Evolutionary conservation across 768 basidiomycete species (phyloP).

Genomic region (Chalciporus sphaerocephalus): DNA sequence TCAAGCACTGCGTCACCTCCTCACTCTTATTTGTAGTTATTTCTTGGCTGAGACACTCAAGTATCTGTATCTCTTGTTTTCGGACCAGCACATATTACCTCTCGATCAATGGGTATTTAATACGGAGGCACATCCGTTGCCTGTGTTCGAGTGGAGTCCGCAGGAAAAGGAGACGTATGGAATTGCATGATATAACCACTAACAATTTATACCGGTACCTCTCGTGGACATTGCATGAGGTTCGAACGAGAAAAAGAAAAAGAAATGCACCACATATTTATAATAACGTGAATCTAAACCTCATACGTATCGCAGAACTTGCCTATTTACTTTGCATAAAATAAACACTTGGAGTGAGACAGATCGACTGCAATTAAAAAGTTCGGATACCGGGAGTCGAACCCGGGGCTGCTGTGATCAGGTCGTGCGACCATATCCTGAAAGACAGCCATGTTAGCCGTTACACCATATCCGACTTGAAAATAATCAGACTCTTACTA

Average conservation of each 20-base stretch:
- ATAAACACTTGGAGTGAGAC: too few species aligned
- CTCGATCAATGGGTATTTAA: conserved; percentile 58
- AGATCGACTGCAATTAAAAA: neutral
- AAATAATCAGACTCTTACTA: too few species aligned
- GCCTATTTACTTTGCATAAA: too few species aligned
- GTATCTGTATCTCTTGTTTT: conserved; percentile 69
- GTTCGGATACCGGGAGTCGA: conserved; percentile 36
- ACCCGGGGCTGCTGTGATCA: conserved; percentile 35
- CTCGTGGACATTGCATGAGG: too few species aligned
- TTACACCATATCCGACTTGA: conserved; percentile 33
- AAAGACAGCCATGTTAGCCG: conserved; percentile 37
- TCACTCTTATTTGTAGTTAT: conserved; percentile 31
- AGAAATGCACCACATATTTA: too few species aligned
- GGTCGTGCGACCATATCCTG: conserved; percentile 1
- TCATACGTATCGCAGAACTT: too few species aligned
- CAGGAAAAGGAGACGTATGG: conserved; percentile 47
- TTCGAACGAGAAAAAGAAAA: too few species aligned
- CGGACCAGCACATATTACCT: conserved; percentile 53
- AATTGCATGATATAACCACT: conserved; percentile 14
- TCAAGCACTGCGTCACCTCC: neutral
- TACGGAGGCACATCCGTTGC: conserved; percentile 73
- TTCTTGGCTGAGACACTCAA: conserved; percentile 62
- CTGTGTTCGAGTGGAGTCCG: conserved; percentile 62
- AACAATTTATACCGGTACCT: too few species aligned
- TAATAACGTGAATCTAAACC: too few species aligned